These are phyloP conservation scores for Geranium incanum DNA, from an alignment of 441 rosid species.

Conservation along the genomic window DNA sequence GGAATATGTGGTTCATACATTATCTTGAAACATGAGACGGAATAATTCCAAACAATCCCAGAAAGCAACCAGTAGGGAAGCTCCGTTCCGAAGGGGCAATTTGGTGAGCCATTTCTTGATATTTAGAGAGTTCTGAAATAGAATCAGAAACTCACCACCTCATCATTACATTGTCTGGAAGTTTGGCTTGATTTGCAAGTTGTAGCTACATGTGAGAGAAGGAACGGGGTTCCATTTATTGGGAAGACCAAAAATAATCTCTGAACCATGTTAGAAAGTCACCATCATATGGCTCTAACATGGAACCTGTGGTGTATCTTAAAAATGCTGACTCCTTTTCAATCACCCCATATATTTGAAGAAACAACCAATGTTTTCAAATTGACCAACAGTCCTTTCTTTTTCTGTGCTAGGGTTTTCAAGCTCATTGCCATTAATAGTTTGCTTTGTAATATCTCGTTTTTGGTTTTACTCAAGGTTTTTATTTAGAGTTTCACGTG, in stretches of 20 bases:
- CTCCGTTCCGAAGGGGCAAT: neutral
- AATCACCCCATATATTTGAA: neutral
- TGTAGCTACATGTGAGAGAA: neutral
- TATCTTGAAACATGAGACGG: neutral
- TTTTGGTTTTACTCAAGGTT: neutral
- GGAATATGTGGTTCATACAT: neutral
- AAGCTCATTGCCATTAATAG: neutral
- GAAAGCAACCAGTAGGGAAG: neutral
- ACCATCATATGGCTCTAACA: neutral
- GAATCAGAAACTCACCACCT: neutral
- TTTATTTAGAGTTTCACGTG: conserved; percentile 12
- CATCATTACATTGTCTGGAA: neutral
- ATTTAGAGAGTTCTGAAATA: neutral
- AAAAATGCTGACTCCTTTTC: neutral
- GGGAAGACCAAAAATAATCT: neutral
- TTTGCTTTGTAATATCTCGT: neutral
- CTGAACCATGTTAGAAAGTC: conserved; percentile 2
- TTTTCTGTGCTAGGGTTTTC: neutral
- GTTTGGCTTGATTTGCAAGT: neutral
- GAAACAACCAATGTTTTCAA: neutral
- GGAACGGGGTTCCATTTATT: neutral
- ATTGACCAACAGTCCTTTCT: neutral
- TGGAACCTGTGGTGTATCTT: neutral
- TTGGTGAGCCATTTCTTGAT: neutral
- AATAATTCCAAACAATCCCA: neutral